Conservation (phyloP, 1,139 yeast genomes). For the Yarrowia galli region DNA sequence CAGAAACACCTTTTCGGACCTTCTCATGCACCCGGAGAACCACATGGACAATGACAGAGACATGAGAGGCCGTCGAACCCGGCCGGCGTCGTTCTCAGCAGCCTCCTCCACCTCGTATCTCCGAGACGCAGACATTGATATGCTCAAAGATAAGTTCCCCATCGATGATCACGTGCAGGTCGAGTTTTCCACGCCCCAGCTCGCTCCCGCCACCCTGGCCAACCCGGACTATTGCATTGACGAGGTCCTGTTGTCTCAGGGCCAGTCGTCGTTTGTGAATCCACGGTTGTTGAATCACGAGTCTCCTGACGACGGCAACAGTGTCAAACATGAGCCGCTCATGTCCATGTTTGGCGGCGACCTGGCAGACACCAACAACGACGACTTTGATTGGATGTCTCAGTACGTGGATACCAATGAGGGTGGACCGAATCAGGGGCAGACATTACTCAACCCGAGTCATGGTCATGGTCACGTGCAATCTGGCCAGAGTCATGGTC, state of each 20-base stretch:
- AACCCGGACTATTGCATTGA: conserved; percentile 43
- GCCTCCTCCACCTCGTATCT: conserved; percentile 71
- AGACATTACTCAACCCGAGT: background rate
- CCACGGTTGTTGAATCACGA: conserved; percentile 47
- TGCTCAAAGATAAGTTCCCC: conserved; percentile 21
- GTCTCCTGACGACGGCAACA: conserved; percentile 36
- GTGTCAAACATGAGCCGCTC: conserved; percentile 29
- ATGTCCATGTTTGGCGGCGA: conserved; percentile 19
- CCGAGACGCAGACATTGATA: conserved; percentile 31
- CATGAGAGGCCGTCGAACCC: conserved; percentile 11
- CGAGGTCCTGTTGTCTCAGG: conserved; percentile 36
- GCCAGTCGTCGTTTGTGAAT: conserved; percentile 47
- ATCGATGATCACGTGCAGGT: conserved; percentile 57
- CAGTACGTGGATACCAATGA: conserved; percentile 27
- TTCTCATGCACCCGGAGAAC: conserved; percentile 38
- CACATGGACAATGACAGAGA: conserved; percentile 32
- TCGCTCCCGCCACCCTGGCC: conserved; percentile 51
- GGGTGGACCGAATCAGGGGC: background rate
- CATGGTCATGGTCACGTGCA: background rate
- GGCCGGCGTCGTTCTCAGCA: conserved; percentile 87
- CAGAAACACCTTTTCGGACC: conserved; percentile 34
- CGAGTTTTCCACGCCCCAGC: conserved; percentile 81
- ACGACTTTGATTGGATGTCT: conserved; percentile 41
- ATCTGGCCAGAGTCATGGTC: no score
- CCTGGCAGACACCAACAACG: conserved; percentile 1